Conservation (phyloP, 164 flowering plant genomes). For the Taxillus chinensis region DNA sequence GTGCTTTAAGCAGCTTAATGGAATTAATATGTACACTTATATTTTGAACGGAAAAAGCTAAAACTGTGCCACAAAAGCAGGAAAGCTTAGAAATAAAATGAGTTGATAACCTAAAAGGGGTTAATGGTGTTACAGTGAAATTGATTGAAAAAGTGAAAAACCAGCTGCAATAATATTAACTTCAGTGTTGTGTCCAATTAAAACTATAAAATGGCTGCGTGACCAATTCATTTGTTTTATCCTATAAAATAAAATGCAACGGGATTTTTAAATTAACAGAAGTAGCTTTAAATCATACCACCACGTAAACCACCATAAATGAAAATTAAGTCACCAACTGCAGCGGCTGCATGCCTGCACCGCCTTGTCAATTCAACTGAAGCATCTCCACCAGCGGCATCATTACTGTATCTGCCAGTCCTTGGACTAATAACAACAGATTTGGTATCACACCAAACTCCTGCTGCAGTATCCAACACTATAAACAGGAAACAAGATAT, state of each 20-base stretch:
- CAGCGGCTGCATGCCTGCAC: constrained; percentile 99
- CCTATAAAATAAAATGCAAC: background rate
- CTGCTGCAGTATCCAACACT: constrained; percentile 99
- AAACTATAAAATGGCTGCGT: too few species aligned
- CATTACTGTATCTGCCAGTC: constrained; percentile 94
- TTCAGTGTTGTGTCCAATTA: too few species aligned
- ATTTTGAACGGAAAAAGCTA: too few species aligned
- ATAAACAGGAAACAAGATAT: constrained; percentile 11
- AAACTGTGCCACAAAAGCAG: too few species aligned
- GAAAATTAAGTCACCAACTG: constrained; percentile 88
- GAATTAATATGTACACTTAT: too few species aligned
- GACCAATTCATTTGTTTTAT: too few species aligned
- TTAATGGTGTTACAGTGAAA: too few species aligned
- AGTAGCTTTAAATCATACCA: constrained; percentile 44
- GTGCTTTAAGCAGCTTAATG: too few species aligned
- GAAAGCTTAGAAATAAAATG: too few species aligned
- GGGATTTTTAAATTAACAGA: background rate
- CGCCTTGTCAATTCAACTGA: constrained; percentile 94
- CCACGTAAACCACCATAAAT: constrained; percentile 99
- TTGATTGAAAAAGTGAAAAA: too few species aligned
- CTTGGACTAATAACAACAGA: constrained; percentile 96
- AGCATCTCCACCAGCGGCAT: constrained; percentile 99
- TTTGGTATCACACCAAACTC: constrained; percentile 99
- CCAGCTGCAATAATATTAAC: too few species aligned
- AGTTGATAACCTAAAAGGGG: too few species aligned